Evolutionary conservation across 768 basidiomycete genomes (phyloP).

Genomic region (Hypsizygus marmoreus): DNA sequence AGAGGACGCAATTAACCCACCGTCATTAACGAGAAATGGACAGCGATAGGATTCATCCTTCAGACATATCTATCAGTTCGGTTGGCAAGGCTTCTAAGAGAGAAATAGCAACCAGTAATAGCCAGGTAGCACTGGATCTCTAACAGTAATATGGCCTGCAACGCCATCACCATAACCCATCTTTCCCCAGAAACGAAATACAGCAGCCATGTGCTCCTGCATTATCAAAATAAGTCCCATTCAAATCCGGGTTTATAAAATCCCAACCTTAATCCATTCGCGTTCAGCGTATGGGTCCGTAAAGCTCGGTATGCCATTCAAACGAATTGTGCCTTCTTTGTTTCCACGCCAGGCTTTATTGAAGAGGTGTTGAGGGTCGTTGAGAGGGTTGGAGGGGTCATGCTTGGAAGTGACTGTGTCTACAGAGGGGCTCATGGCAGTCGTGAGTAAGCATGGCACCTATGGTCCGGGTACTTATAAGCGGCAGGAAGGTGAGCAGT

Average conservation of each 20-base stretch:
- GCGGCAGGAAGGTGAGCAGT: too few relatives aligned
- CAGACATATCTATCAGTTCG: too few relatives aligned
- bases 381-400: too few relatives aligned
- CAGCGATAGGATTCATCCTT: slow-evolving; percentile 30
- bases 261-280: slow-evolving; percentile 27
- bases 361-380: slow-evolving; percentile 14
- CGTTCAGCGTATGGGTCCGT: slow-evolving; percentile 24
- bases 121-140: slow-evolving; percentile 31
- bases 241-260: neutral
- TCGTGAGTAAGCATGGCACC: neutral
- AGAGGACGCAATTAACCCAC: slow-evolving; percentile 8
- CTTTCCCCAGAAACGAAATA: slow-evolving; percentile 33
- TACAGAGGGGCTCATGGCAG: slow-evolving; percentile 20
- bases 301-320: slow-evolving; percentile 23
- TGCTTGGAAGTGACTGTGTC: neutral
- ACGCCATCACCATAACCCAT: slow-evolving; percentile 49
- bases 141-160: slow-evolving; percentile 54
- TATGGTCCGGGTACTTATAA: neutral
- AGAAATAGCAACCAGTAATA: slow-evolving; percentile 25
- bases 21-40: slow-evolving; percentile 28
- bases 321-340: slow-evolving; percentile 20
- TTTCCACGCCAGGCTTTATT: slow-evolving; percentile 22
- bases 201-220: slow-evolving; percentile 27
- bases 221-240: neutral
- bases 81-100: too few relatives aligned